Evolutionary conservation across 2,329 filamentous ascomycete species (phyloP).

Genomic region (Pseudocercospora macadamiae): DNA sequence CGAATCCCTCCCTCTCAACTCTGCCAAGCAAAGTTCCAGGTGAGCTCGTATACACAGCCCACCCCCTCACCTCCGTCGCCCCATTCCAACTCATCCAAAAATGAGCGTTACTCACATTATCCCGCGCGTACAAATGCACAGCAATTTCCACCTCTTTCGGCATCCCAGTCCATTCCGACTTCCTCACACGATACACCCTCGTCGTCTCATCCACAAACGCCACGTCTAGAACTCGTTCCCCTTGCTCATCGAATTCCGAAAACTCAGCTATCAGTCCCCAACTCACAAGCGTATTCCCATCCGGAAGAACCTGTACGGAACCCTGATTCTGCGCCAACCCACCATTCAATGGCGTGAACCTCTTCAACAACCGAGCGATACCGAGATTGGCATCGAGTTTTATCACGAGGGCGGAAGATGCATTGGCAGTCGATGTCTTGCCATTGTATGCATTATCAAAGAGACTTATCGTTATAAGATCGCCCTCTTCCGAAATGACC

Average conservation of each 20-base stretch:
- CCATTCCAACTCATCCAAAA: constrained; percentile 42
- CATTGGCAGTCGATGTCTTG: background rate
- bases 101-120: background rate
- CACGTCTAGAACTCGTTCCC: constrained; percentile 33
- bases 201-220: constrained; percentile 35
- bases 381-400: background rate
- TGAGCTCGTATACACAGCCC: constrained; percentile 28
- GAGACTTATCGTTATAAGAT: background rate
- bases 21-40: background rate
- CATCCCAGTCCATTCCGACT: constrained; percentile 1
- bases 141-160: constrained; percentile 1
- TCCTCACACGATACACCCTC: constrained; percentile 5
- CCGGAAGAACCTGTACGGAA: constrained; percentile 40
- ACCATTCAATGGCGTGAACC: background rate
- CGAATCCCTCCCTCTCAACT: constrained; percentile 10
- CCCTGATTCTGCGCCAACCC: constrained; percentile 31
- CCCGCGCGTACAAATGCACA: constrained; percentile 3
- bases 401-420: constrained; percentile 6
- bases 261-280: constrained; percentile 20
- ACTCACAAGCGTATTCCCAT: constrained; percentile 35
- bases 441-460: constrained; percentile 8
- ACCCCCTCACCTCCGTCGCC: constrained; percentile 42
- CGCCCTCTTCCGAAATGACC: background rate
- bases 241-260: constrained; percentile 9
- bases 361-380: background rate